These are phyloP conservation scores for Chiua sp. DNA, from an alignment of 1,284 basidiomycete genomes.

Conservation along the genomic window DNA sequence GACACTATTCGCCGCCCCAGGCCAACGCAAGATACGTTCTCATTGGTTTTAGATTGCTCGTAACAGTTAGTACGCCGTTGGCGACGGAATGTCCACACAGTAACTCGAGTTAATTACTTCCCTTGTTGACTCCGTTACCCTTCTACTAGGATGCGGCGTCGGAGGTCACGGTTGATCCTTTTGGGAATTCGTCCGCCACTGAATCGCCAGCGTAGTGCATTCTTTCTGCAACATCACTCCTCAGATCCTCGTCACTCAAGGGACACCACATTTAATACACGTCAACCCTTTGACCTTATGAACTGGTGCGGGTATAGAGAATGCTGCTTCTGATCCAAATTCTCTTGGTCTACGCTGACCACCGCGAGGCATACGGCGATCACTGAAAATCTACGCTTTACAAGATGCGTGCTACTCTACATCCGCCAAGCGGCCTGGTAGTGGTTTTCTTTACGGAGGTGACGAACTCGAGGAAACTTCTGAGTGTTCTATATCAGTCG, in stretches of 20 bases:
- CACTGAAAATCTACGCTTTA: conserved; percentile 19
- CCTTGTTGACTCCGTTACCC: conserved; percentile 25
- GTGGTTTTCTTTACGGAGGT: conserved; percentile 51
- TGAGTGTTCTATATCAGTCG: conserved; percentile 50
- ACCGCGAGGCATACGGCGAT: conserved; percentile 36
- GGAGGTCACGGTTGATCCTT: conserved; percentile 6
- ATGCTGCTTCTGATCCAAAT: conserved; percentile 6
- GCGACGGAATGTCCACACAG: conserved; percentile 52
- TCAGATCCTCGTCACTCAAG: conserved; percentile 43
- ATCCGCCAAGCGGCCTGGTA: conserved; percentile 52
- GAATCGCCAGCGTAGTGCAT: conserved; percentile 3
- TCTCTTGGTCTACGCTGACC: conserved; percentile 38
- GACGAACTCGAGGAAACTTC: conserved; percentile 54
- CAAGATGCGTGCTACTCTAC: conserved; percentile 38
- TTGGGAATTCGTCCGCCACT: conserved; percentile 3
- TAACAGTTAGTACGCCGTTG: conserved; percentile 49
- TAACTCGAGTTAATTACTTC: conserved; percentile 24
- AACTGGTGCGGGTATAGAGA: conserved; percentile 36
- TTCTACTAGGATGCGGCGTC: conserved; percentile 21
- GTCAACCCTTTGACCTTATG: conserved; percentile 42
- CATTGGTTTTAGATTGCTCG: conserved; percentile 41
- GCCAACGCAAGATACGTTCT: conserved; percentile 30
- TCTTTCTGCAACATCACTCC: conserved; percentile 44
- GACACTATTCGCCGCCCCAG: conserved; percentile 25
- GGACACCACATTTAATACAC: conserved; percentile 48